Base-by-base conservation (phyloP, 108 stramenopile species). In the Aureococcus anophagefferens region DNA sequence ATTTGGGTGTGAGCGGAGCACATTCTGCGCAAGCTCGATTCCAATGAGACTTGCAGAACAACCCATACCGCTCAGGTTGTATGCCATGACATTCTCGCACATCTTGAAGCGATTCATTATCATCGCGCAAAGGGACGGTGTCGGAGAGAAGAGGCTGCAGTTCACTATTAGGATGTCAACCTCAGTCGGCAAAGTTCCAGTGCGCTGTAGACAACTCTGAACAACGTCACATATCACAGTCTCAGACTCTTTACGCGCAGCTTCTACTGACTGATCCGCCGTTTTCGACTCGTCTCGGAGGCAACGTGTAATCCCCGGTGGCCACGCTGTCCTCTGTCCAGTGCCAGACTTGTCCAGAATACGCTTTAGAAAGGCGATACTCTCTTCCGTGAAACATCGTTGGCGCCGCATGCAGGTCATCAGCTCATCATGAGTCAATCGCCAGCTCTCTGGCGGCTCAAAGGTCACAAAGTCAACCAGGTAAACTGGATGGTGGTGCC, bases 51-150 rank as follows among this genome's bases (percentile, higher is more conserved):
- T 92, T 13, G 97, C 97, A 72, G 88, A 86, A 79, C 97, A 98
- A 65, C 97, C 97, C 97, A 98, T 98, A 67, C 97, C 97, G 15
- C 88, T 83, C 21, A 98, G 80, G 75, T 98, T 98, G 87, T 86
- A 98, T 33, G 91, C 88, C 46, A 79, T 78, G 68, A 94, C 85
- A 76, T 96, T 94, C 40, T 73, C 71, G 37, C 97, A 85, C 92
- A 98, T 86, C 18, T 85, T 87, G 75, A 95, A 98, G 67, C 94
- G 89, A 62, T 88, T 88, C 69, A 90, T 79, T 5, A 98, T 93
- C 94, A 96, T 95, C 71, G 95, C 94, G 77, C 95, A 96, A 30
- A 98, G 89, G 63, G 89, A 90, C 5, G 97, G 97, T 0, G 97
- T 98, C 0, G 97, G 97, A 21, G 91, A 92, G 79, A 98, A 98